Conservation (phyloP, 768 basidiomycete species). For the Leccinum disarticulatum region DNA sequence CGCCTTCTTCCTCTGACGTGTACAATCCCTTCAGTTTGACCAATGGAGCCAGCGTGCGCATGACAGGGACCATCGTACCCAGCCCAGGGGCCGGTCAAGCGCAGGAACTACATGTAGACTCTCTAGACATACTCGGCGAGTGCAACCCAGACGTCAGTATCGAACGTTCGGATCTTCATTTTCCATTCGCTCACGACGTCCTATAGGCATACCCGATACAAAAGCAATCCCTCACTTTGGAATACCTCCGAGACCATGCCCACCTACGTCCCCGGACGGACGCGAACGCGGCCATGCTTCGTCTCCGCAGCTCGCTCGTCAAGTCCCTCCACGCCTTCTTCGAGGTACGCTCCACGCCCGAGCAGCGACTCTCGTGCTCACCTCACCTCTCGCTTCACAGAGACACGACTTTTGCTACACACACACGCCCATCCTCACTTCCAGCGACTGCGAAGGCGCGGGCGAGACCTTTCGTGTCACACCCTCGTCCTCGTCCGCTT, state of each 20-base stretch:
- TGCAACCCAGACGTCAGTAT: constrained; percentile 55
- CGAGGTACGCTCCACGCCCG: constrained; percentile 49
- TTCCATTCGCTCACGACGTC: constrained; percentile 7
- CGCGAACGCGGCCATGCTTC: constrained; percentile 68
- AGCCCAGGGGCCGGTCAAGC: constrained; percentile 53
- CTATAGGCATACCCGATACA: constrained; percentile 84
- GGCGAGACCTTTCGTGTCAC: constrained; percentile 86
- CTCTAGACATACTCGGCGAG: constrained; percentile 49
- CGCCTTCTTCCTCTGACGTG: constrained; percentile 3
- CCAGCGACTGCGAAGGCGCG: constrained; percentile 93
- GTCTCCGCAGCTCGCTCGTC: constrained; percentile 61
- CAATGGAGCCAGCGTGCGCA: constrained; percentile 54
- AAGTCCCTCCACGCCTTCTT: constrained; percentile 66
- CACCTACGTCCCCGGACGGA: constrained; percentile 87
- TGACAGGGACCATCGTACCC: constrained; percentile 45
- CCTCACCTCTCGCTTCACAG: constrained; percentile 37
- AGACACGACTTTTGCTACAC: constrained; percentile 73
- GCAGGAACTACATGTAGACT: constrained; percentile 51
- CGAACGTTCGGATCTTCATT: not conserved
- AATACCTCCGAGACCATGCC: constrained; percentile 81
- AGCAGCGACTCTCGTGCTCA: not conserved
- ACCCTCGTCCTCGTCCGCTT: constrained; percentile 25
- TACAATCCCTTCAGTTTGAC: constrained; percentile 38
- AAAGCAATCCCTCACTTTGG: constrained; percentile 76
- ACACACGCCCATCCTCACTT: constrained; percentile 87